These are phyloP conservation scores for Trichosporon ovoides DNA, from an alignment of 1,284 basidiomycete species.

Conservation along the genomic window DNA sequence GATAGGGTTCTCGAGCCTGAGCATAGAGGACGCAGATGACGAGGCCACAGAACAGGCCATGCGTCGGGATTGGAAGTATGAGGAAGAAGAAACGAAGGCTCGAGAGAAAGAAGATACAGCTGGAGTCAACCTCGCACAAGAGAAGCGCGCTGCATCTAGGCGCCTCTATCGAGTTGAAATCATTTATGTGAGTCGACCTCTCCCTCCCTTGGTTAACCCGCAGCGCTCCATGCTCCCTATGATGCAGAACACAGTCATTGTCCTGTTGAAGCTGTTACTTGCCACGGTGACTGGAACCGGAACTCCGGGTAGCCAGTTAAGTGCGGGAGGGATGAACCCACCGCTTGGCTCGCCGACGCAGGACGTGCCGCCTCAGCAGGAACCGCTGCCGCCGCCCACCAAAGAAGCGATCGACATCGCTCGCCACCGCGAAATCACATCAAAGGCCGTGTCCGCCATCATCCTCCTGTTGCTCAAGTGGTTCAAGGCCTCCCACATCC, in stretches of 20 bases:
- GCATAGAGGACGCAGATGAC: slow-evolving; percentile 35
- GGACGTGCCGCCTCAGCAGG: slow-evolving; percentile 52
- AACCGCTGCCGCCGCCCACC: slow-evolving; percentile 61
- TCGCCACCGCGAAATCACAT: slow-evolving; percentile 94
- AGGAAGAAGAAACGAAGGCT: slow-evolving; percentile 57
- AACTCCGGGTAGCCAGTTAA: slow-evolving; percentile 27
- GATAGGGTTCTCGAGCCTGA: slow-evolving; percentile 56
- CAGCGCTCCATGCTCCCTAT: slow-evolving; percentile 66
- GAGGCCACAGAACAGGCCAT: slow-evolving; percentile 50
- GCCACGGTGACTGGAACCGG: slow-evolving; percentile 79
- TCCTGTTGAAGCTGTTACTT: slow-evolving; percentile 77
- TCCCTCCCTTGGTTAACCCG: background rate
- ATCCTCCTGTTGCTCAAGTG: slow-evolving; percentile 86
- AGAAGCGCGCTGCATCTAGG: slow-evolving; percentile 70
- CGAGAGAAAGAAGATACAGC: slow-evolving; percentile 49
- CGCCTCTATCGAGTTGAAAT: slow-evolving; percentile 79
- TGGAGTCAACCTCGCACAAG: slow-evolving; percentile 62
- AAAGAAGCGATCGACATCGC: slow-evolving; percentile 93
- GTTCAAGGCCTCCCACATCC: slow-evolving; percentile 97
- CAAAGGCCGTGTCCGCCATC: slow-evolving; percentile 94
- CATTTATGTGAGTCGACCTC: slow-evolving; percentile 66
- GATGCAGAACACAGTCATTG: slow-evolving; percentile 79
- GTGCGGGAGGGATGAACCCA: background rate
- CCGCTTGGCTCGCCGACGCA: slow-evolving; percentile 41
- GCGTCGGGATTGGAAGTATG: slow-evolving; percentile 62